Percentiles rank a stretch among this genome's conserved stretches.
These are phyloP conservation scores for Ophiosphaerella korrae DNA, from an alignment of 2,329 filamentous ascomycete species.

Conservation along the genomic window DNA sequence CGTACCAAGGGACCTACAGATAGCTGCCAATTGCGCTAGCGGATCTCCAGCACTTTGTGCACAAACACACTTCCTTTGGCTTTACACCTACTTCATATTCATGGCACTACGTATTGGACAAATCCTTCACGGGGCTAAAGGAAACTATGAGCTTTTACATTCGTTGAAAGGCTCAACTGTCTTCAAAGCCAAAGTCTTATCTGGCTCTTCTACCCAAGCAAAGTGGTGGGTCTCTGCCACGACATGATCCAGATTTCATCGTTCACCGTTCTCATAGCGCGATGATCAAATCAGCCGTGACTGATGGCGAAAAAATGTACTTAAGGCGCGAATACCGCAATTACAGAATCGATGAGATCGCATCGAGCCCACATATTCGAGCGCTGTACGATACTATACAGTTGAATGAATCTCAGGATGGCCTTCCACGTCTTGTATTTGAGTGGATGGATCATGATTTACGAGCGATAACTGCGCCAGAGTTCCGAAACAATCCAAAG, in stretches of 20 bases:
- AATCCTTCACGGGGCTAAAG: constrained; percentile 19
- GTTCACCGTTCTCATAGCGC: constrained; percentile 12
- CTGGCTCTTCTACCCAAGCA: neutral
- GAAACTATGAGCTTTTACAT: constrained; percentile 18
- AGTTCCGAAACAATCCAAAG: neutral
- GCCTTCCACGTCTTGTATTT: constrained; percentile 22
- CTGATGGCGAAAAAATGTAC: constrained; percentile 7
- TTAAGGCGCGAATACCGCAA: constrained; percentile 22
- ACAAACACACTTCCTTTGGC: too few relatives aligned
- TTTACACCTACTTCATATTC: neutral
- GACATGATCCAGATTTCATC: neutral
- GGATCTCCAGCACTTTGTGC: too few relatives aligned
- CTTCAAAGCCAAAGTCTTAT: constrained; percentile 19
- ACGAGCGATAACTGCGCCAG: too few relatives aligned
- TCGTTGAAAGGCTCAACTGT: constrained; percentile 19
- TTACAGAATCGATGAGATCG: constrained; percentile 16
- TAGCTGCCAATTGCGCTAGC: too few relatives aligned
- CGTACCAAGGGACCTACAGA: too few relatives aligned
- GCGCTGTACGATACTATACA: constrained; percentile 16
- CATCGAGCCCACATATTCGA: constrained; percentile 23
- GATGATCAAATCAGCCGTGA: constrained; percentile 19
- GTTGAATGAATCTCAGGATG: constrained; percentile 1
- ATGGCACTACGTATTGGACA: constrained; percentile 19
- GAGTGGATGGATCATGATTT: constrained; percentile 30
- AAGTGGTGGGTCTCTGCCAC: constrained; percentile 8